Evolutionary conservation across 2,329 filamentous ascomycete genomes (phyloP).

Genomic region (Ascochyta koolunga): DNA sequence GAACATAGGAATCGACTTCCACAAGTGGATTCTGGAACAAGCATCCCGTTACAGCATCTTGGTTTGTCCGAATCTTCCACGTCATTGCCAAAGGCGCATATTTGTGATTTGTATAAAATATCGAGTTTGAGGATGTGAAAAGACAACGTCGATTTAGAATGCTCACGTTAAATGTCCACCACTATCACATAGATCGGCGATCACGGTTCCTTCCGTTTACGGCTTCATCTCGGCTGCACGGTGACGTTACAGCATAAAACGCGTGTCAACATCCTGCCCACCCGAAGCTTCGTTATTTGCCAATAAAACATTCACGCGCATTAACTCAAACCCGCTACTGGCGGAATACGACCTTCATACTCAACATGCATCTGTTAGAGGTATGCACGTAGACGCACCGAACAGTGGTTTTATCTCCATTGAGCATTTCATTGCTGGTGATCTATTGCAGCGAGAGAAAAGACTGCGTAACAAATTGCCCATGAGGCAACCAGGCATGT

Average conservation of each 20-base stretch:
- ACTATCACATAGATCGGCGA: background rate
- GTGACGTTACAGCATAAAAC: conserved; percentile 2
- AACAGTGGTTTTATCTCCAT: background rate
- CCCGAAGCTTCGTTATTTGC: conserved; percentile 1
- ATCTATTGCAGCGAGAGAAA: background rate
- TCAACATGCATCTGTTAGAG: background rate
- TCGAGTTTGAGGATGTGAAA: no score
- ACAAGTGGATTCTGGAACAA: no score
- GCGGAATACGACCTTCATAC: background rate
- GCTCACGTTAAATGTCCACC: no score
- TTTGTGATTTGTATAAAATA: no score
- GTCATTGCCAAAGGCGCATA: no score
- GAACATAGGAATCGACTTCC: no score
- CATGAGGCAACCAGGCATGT: background rate
- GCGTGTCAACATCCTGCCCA: conserved; percentile 4
- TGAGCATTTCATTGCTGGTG: background rate
- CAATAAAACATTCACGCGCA: background rate
- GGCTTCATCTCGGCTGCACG: background rate
- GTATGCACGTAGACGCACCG: background rate
- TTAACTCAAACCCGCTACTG: background rate
- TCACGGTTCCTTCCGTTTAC: conserved; percentile 12
- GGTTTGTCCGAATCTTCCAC: no score
- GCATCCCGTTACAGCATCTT: no score
- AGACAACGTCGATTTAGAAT: no score
- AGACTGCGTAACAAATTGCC: background rate